Base-by-base conservation (phyloP, 306 rosid species). In the Prunus armeniaca region DNA sequence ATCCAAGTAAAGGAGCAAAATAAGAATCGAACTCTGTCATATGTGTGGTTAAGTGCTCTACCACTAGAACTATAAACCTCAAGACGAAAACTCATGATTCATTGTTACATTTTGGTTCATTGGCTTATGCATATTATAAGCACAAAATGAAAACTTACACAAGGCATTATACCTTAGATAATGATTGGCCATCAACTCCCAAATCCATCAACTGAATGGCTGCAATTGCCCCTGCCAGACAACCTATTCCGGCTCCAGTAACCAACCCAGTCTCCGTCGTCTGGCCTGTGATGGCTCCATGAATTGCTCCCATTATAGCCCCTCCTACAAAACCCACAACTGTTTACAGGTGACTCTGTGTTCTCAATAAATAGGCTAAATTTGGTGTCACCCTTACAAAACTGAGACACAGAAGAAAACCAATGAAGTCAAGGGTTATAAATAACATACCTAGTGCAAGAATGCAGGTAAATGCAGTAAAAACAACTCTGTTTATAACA, bases 231-330 rank as follows among this genome's bases (percentile, higher is more conserved):
- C 91, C 91, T 0, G 80, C 72, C 13, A 87, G 28, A 32, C 83
- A 76, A 25, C 87, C 82, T 41, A 72, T 74, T 14, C 64, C 55
- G 8, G 83, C 79, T 27, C 88, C 85, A 63, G 34, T 55, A 24
- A 83, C 24, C 30, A 82, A 76, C 25, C 89, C 89, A 22, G 82
- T 82, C 75, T 82, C 89, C 71, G 86, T 79, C 4, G 82, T 82
- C 67, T 87, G 91, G 32, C 88, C 91, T 75, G 75, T 77, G 62
- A 87, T 63, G 65, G 91, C 88, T 34, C 91, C 91, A 73, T 79
- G 49, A 30, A 78, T 56, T 28, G 72, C 50, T 54, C 88, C 91
- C 73, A 77, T 63, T 2, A 72, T 2, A 49, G 86, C 86, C 38
- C 91, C 91, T 32, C 86, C 91, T 87, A 30, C 54, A 80, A 24